Evolutionary conservation across 2,329 filamentous ascomycete genomes (phyloP).

Genomic region (Epichloe amarillans): DNA sequence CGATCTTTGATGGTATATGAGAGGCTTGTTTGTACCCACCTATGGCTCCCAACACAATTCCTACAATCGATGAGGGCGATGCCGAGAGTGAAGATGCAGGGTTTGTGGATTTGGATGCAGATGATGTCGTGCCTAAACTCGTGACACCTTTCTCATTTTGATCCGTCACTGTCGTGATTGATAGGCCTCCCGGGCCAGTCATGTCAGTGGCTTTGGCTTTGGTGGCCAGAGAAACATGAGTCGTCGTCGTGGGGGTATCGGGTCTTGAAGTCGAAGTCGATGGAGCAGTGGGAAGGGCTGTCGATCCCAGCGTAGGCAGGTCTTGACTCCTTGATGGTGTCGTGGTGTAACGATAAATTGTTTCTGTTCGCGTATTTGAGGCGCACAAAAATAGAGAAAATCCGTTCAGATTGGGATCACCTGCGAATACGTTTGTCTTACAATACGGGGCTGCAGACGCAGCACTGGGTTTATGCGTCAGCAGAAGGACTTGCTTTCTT

Average conservation of each 20-base stretch:
- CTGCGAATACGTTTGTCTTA: slow-evolving; percentile 11
- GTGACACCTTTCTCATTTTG: not conserved
- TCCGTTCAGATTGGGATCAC: slow-evolving; percentile 6
- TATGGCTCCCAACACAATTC: slow-evolving; percentile 6
- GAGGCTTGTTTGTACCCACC: slow-evolving; percentile 5
- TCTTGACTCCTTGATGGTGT: not conserved
- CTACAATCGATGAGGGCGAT: slow-evolving; percentile 3
- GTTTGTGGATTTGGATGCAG: not conserved
- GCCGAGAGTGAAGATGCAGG: not conserved
- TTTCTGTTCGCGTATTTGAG: slow-evolving; percentile 9
- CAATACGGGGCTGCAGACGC: slow-evolving; percentile 9
- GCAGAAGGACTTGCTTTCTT: not conserved
- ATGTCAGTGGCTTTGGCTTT: not conserved
- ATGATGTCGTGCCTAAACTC: not conserved
- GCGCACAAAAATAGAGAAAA: slow-evolving; percentile 12
- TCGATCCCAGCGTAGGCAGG: not conserved
- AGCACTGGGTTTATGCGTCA: slow-evolving; percentile 3
- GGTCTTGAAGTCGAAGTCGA: not conserved
- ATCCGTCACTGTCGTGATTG: not conserved
- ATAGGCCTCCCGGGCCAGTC: not conserved
- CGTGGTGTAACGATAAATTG: slow-evolving; percentile 8
- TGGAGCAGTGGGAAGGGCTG: not conserved
- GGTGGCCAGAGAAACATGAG: not conserved
- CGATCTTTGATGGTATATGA: not conserved
- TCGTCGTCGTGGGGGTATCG: not conserved